phyloP scores from a whole-genome alignment of 2,329 filamentous ascomycete genomes.

The Purpureocillium lavendulum region DNA sequence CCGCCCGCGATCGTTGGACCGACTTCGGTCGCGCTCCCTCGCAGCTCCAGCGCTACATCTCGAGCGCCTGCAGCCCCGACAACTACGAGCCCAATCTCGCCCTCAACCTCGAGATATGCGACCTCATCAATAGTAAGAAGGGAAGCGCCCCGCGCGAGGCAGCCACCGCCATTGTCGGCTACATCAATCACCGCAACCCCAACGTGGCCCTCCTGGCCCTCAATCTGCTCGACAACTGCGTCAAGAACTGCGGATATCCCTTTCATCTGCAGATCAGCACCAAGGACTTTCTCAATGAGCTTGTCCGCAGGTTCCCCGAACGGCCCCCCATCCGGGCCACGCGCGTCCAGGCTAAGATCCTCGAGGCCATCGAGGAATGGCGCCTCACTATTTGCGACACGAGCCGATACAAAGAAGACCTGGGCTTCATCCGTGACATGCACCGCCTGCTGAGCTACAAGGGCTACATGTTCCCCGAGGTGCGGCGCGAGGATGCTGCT shows the following conservation, averaged over 20 bases:
- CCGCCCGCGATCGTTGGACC: conserved; percentile 87
- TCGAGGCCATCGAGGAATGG: conserved; percentile 98
- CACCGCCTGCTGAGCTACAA: conserved; percentile 93
- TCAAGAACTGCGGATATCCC: conserved; percentile 99
- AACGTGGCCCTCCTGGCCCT: conserved; percentile 89
- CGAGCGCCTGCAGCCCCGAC: conserved; percentile 91
- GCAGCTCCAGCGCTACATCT: conserved; percentile 89
- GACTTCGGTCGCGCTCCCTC: conserved; percentile 72
- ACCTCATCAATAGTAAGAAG: conserved; percentile 96
- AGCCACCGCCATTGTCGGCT: conserved; percentile 83
- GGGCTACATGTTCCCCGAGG: conserved; percentile 90
- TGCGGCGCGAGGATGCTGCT: conserved; percentile 87
- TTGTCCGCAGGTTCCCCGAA: conserved; percentile 92
- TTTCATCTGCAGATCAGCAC: conserved; percentile 98
- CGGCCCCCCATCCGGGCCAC: conserved; percentile 79
- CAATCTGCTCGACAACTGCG: conserved; percentile 92
- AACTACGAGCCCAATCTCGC: conserved; percentile 98
- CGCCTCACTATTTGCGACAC: conserved; percentile 96
- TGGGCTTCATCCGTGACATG: conserved; percentile 97
- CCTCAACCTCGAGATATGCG: conserved; percentile 90
- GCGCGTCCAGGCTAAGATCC: conserved; percentile 82
- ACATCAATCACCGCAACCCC: conserved; percentile 93
- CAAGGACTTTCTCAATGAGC: conserved; percentile 97
- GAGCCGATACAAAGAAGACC: conserved; percentile 91
- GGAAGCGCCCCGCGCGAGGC: conserved; percentile 92